phyloP scores from a whole-genome alignment of 2,329 filamentous ascomycete genomes.

The Metarhizium brunneum region DNA sequence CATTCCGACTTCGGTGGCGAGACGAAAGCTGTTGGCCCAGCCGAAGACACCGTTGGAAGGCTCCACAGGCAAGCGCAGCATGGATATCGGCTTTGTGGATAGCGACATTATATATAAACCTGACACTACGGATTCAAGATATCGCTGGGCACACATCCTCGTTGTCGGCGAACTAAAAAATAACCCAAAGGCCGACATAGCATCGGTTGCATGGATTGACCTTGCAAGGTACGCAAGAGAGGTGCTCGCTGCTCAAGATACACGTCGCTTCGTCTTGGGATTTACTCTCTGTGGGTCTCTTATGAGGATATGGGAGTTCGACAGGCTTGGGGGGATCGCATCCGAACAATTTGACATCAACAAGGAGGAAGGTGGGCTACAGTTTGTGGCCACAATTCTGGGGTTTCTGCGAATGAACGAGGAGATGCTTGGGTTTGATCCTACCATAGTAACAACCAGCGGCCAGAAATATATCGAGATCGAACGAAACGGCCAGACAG shows the following conservation, averaged over 20 bases:
- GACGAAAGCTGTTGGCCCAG: constrained; percentile 17
- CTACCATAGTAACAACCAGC: constrained; percentile 23
- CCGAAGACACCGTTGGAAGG: constrained; percentile 16
- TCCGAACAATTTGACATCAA: constrained; percentile 36
- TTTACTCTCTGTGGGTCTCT: constrained; percentile 35
- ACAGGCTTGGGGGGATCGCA: constrained; percentile 33
- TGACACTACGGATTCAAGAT: constrained; percentile 15
- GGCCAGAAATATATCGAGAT: constrained; percentile 29
- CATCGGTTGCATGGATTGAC: constrained; percentile 28
- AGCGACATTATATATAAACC: neutral
- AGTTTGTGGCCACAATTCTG: constrained; percentile 32
- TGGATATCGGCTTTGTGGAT: constrained; percentile 21
- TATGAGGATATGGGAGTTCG: constrained; percentile 36
- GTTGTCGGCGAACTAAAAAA: constrained; percentile 37
- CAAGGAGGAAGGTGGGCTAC: constrained; percentile 6
- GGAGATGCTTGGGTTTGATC: constrained; percentile 33
- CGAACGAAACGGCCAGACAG: constrained; percentile 21
- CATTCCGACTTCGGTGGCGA: constrained; percentile 9
- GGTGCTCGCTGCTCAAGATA: constrained; percentile 27
- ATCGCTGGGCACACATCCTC: constrained; percentile 32
- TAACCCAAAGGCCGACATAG: constrained; percentile 22
- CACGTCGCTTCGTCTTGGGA: constrained; percentile 32
- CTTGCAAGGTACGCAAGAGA: constrained; percentile 32
- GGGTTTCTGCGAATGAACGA: constrained; percentile 10
- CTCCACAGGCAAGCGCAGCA: constrained; percentile 13